Evolutionary conservation across 805 yeast genomes (phyloP), one percentile per base, ranked within the genome.

Genomic region (Kodamaea nitidulidarum): DNA sequence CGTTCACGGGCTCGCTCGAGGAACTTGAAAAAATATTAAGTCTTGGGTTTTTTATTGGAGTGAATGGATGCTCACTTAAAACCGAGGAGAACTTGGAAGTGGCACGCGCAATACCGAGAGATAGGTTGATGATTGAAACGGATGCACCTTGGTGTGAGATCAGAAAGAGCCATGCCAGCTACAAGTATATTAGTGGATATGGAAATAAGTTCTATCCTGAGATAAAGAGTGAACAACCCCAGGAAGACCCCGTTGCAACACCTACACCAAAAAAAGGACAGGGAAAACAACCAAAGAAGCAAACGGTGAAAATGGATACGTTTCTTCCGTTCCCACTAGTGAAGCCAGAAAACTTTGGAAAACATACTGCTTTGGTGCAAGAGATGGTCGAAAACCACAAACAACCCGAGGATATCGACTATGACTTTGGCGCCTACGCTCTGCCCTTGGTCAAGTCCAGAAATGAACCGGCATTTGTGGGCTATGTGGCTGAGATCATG

Each of bases 81-180:
- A 78, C 86, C 0, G 77, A 76, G 41, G 88, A 84, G 46, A 88
- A 85, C 53, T 61, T 88, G 10, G 70, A 71, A 18, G 88, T 81
- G 16, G 87, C 81, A 0, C 62, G 65, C 30, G 51, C 57, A 16
- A 75, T 93, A n/a, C 98, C 98, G 0, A 52, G 79, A 7, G 77
- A 80, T 4, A 74, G 71, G 51, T 58, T 93, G 31, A 61, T 91
- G 72, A 74, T 93, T 7, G 99, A 93, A 56, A 91, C 97, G 0
- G 98, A 93, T 62, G 88, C 97, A 3, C 98, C 99, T 1, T 93
- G 98, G 98, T 93, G 99, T 65, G 98, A 90, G 55, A 78, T 93
- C 33, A 71, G 95, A 42, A 84, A 78, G 48, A 73, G 93, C 7
- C 96, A 88, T 56, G 87, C 88, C 2, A 75, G 93, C 11, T 78